Base-by-base conservation (phyloP, 345 rosid genomes). In the Raphanus sativus region DNA sequence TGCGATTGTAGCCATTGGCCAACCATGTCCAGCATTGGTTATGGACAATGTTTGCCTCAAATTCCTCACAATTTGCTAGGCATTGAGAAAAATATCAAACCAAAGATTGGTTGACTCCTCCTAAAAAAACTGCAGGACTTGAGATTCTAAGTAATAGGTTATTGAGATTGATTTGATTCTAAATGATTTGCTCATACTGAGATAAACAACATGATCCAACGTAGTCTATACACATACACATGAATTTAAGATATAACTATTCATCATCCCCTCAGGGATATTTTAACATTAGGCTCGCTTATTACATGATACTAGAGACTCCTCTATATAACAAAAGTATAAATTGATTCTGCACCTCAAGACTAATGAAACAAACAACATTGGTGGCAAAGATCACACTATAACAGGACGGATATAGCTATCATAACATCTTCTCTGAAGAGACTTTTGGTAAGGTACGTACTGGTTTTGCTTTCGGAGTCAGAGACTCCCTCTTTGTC, bases 191-290 rank as follows among this genome's bases (percentile, higher is more conserved):
- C n/a, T n/a, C 5, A 8, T 26, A 36, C 11, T 32, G 62, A 32
- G 60, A 24, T 30, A 68, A 65, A 65, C 80, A 70, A 45, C 38
- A 65, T 77, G 45, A 58, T 42, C 29, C 4, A 38, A 38, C 34
- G 34, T 40, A 32, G 75, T 58, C 60, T 77, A 65, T 65, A 77
- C 81, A 77, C 62, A 71, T 65, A 77, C 73, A 71, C 21, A 40
- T 2, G 29, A 58, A 77, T n/a, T 52, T 40, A 70, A 59, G 40
- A 33, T 67, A 78, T 67, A 59, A 71, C 71, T 65, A 70, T 56
- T 70, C 30, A 25, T 40, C 32, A 50, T 70, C 64, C 64, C 33
- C 21, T 15, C 62, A 7, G 48, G 73, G 30, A 28, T 68, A 68
- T 30, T 67, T 33, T 33, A 50, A 65, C 32, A 24, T 61, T 76